phyloP scores from a whole-genome alignment of 345 rosid genomes.

The Turnera subulata region DNA sequence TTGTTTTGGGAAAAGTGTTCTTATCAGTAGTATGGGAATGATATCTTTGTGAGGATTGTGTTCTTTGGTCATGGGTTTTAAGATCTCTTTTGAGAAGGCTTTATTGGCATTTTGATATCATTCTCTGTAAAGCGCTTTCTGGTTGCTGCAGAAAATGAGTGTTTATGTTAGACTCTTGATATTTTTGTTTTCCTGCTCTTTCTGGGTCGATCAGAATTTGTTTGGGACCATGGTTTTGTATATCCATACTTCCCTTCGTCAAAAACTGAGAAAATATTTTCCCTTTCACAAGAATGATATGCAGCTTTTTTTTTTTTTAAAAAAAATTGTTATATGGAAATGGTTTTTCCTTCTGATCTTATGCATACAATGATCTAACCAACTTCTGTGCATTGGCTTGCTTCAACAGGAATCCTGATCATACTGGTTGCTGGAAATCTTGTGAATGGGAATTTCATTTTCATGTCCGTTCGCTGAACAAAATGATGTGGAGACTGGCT shows the following conservation, averaged over 20 bases:
- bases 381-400: conserved; percentile 4
- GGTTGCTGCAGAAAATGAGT: too few relatives aligned
- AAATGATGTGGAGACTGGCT: conserved; percentile 50
- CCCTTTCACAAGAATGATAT: background rate
- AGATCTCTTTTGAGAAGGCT: too few relatives aligned
- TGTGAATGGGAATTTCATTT: conserved; percentile 61
- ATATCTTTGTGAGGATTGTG: background rate
- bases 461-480: conserved; percentile 57
- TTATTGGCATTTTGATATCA: background rate
- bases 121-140: background rate
- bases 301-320: background rate
- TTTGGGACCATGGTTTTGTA: conserved; percentile 18
- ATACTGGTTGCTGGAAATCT: conserved; percentile 9
- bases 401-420: conserved; percentile 25
- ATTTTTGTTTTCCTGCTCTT: too few relatives aligned
- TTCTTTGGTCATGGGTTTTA: background rate
- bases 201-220: background rate
- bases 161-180: too few relatives aligned
- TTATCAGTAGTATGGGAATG: too few relatives aligned
- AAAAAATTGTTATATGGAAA: conserved; percentile 1
- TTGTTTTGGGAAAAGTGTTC: background rate
- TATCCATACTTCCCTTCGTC: conserved; percentile 20
- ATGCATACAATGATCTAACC: background rate
- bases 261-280: background rate
- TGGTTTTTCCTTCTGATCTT: background rate